These are phyloP conservation scores for Helicocarpus griseus DNA, from an alignment of 2,329 filamentous ascomycete genomes.

Conservation along the genomic window DNA sequence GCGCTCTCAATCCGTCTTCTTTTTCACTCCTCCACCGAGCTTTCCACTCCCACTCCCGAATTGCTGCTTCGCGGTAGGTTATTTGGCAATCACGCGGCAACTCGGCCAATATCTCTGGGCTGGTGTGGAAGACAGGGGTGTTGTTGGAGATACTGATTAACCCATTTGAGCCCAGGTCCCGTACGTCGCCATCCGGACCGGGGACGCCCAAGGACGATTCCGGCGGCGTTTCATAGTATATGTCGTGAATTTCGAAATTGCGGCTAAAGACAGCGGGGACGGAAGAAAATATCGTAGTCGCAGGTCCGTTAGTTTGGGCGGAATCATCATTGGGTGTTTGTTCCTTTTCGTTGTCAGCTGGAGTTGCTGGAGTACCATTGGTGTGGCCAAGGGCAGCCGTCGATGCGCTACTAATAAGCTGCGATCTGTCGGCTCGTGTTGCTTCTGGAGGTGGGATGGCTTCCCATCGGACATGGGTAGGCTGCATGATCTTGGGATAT, in stretches of 20 bases:
- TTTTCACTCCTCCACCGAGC: constrained; percentile 62
- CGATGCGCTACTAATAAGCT: constrained; percentile 26
- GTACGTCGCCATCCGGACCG: constrained; percentile 26
- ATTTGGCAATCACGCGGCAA: constrained; percentile 49
- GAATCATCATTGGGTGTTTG: constrained; percentile 10
- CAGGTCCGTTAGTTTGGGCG: constrained; percentile 7
- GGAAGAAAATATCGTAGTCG: constrained; percentile 39
- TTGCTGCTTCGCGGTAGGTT: constrained; percentile 60
- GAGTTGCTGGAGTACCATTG: constrained; percentile 18
- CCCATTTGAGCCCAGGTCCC: constrained; percentile 33
- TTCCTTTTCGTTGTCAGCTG: constrained; percentile 4
- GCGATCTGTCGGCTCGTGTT: constrained; percentile 13
- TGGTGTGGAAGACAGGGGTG: constrained; percentile 8
- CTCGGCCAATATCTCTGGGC: constrained; percentile 32
- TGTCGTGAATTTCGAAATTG: constrained; percentile 55
- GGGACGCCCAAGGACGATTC: constrained; percentile 1
- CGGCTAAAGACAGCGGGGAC: constrained; percentile 50
- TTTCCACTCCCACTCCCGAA: constrained; percentile 62
- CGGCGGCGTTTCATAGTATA: constrained; percentile 37
- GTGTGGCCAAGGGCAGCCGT: constrained; percentile 22
- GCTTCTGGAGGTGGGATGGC: constrained; percentile 46
- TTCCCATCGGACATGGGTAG: constrained; percentile 76
- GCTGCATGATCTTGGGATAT: constrained; percentile 79
- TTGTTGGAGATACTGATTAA: constrained; percentile 25
- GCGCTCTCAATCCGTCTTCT: constrained; percentile 36